Evolutionary conservation across 306 rosid genomes (phyloP).

Genomic region (Prosopis cineraria): DNA sequence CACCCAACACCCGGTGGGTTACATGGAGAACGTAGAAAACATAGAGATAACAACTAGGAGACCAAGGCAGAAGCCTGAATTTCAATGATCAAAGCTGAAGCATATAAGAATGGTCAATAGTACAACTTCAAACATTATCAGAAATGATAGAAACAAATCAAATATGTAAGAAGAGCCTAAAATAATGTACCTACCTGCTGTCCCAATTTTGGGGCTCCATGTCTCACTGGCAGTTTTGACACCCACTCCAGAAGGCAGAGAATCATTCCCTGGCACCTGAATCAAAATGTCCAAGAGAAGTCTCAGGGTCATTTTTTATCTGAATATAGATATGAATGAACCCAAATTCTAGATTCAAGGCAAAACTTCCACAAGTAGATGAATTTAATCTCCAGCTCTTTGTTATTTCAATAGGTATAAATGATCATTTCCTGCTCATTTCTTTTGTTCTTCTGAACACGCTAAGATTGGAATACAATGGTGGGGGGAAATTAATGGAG

Average conservation of each 20-base stretch:
- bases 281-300: slow-evolving; percentile 23
- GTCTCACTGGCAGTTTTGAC: slow-evolving; percentile 43
- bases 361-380: neutral
- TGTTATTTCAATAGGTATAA: neutral
- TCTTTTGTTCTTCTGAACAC: neutral
- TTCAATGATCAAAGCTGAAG: neutral
- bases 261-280: slow-evolving; percentile 69
- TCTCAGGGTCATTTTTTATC: slow-evolving; percentile 30
- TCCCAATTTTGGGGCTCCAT: slow-evolving; percentile 44
- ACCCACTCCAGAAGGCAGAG: slow-evolving; percentile 48
- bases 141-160: neutral
- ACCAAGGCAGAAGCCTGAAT: neutral
- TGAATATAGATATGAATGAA: slow-evolving; percentile 2
- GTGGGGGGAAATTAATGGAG: neutral
- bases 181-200: slow-evolving; percentile 48
- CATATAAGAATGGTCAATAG: neutral
- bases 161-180: neutral
- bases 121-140: slow-evolving; percentile 1
- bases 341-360: neutral
- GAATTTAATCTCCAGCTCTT: slow-evolving; percentile 10
- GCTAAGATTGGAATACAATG: neutral
- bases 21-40: neutral
- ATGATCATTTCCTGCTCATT: neutral
- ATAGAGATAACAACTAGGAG: slow-evolving; percentile 5
- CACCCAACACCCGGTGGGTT: too few species aligned